Evolutionary conservation across 108 stramenopile species (phyloP).

Genomic region (Stephanodiscus triporus): DNA sequence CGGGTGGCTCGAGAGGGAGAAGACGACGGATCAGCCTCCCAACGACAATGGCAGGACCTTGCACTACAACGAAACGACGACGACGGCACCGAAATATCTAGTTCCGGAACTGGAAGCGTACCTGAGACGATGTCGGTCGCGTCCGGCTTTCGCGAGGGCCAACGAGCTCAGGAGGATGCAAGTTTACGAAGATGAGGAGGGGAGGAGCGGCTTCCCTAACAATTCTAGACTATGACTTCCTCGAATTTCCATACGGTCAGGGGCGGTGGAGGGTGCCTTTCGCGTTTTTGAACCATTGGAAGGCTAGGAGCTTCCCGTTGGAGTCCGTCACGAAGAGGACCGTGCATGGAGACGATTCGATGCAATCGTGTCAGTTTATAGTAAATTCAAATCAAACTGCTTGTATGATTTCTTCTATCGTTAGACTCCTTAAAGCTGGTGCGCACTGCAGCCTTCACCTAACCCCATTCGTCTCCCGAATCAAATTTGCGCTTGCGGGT

Average conservation of each 20-base stretch:
- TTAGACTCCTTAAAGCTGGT: too few species aligned
- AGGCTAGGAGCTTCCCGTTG: too few species aligned
- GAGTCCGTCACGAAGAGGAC: too few species aligned
- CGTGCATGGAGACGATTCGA: too few species aligned
- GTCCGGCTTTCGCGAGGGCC: slow-evolving; percentile 47
- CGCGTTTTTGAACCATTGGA: too few species aligned
- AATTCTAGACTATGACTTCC: slow-evolving; percentile 40
- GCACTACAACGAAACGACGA: background rate
- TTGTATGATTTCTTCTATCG: too few species aligned
- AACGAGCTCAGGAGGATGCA: slow-evolving; percentile 41
- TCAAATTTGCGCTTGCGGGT: slow-evolving; percentile 8
- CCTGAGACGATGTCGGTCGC: slow-evolving; percentile 45
- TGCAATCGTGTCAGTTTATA: too few species aligned
- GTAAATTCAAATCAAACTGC: too few species aligned
- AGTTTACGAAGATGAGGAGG: background rate
- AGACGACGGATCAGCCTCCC: background rate
- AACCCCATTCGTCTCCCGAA: background rate
- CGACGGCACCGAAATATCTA: background rate
- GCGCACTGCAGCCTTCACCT: too few species aligned
- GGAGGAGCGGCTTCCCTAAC: background rate
- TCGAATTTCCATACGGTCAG: too few species aligned
- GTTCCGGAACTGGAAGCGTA: slow-evolving; percentile 37
- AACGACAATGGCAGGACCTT: background rate
- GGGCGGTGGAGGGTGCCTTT: too few species aligned
- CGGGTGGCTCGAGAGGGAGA: slow-evolving; percentile 63